Base-by-base conservation (phyloP, 495 filamentous ascomycete genomes). In the Talaromyces ruber region DNA sequence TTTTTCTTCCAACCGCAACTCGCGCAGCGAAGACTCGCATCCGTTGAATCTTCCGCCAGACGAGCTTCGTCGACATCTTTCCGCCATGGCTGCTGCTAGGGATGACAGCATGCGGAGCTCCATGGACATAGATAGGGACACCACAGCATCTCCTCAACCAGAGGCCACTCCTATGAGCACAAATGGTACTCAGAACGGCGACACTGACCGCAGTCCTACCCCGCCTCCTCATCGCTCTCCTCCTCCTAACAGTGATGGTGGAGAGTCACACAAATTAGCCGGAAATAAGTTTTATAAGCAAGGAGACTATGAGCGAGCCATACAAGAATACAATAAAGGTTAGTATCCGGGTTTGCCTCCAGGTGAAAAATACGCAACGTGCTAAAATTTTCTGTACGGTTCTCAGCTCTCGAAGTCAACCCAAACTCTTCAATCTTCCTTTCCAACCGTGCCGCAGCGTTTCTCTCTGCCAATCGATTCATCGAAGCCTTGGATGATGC, bases 271-370 rank as follows among this genome's bases (percentile, higher is more conserved):
- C 82, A 98, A 98, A 78, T 82, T 90, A 66, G 84, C 89, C 26
- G 94, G 94, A 30, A 98, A 98, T 78, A 95, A 93, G 68, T 93
- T 89, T 69, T 98, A 96, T 81, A 97, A 97, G 79, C 87, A 89
- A 62, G 88, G 86, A 67, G 87, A 97, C 65, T 98, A 92, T 70
- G 75, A 78, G 43, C 86, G 86, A 65, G 93, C 95, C 22, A 89
- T 97, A 68, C 83, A 89, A 64, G 90, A 96, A 70, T 98, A 98
- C 71, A 92, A 88, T 58, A 97, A 96, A 83, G 94, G 92, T 97
- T 74, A 64, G 75, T 66, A 34, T 60, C 61, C 11, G 11, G 59
- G 54, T 18, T 21, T 18, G 24, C 16, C 39, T 16, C n/a, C 2
- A 25, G 24, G 22, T n/a, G 8, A 39, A 55, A 54, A 47, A n/a